These are phyloP conservation scores for Monosporascus sp. DNA, from an alignment of 2,329 filamentous ascomycete species.

Conservation along the genomic window DNA sequence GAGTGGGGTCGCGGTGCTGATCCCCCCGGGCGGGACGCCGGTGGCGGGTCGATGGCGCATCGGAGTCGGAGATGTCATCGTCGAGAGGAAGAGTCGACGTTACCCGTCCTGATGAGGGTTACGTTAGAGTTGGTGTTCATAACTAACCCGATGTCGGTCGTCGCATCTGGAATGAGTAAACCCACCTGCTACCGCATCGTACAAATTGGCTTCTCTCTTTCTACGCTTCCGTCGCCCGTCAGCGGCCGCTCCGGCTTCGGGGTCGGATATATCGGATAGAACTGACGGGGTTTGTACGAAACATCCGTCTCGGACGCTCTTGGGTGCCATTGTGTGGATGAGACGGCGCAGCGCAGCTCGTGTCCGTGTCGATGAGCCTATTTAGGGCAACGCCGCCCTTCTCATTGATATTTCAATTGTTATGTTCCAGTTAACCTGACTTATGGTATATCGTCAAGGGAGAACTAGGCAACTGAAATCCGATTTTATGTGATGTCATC, in stretches of 20 bases:
- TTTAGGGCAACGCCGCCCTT: too few relatives aligned
- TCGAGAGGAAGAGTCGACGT: slow-evolving; percentile 25
- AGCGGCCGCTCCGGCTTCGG: slow-evolving; percentile 12
- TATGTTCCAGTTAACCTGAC: too few relatives aligned
- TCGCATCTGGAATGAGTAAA: neutral
- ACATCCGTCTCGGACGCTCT: slow-evolving; percentile 11
- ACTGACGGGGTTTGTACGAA: slow-evolving; percentile 12
- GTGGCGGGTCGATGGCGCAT: slow-evolving; percentile 4
- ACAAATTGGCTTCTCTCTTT: slow-evolving; percentile 49
- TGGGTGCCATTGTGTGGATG: slow-evolving; percentile 16
- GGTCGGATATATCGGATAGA: slow-evolving; percentile 15
- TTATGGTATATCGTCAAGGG: too few relatives aligned
- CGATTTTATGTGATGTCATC: too few relatives aligned
- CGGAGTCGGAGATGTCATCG: slow-evolving; percentile 12
- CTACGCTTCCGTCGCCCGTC: slow-evolving; percentile 14
- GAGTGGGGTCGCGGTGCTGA: slow-evolving; percentile 27
- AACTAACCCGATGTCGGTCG: neutral
- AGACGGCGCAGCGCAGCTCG: too few relatives aligned
- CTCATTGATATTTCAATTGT: too few relatives aligned
- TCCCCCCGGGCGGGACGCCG: slow-evolving; percentile 14
- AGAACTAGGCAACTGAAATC: too few relatives aligned
- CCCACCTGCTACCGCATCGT: slow-evolving; percentile 68
- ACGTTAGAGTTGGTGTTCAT: slow-evolving; percentile 3
- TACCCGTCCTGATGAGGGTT: slow-evolving; percentile 28
- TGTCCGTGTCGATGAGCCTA: too few relatives aligned